phyloP scores from a whole-genome alignment of 2,329 filamentous ascomycete genomes.

The Parascedosporium putredinis region DNA sequence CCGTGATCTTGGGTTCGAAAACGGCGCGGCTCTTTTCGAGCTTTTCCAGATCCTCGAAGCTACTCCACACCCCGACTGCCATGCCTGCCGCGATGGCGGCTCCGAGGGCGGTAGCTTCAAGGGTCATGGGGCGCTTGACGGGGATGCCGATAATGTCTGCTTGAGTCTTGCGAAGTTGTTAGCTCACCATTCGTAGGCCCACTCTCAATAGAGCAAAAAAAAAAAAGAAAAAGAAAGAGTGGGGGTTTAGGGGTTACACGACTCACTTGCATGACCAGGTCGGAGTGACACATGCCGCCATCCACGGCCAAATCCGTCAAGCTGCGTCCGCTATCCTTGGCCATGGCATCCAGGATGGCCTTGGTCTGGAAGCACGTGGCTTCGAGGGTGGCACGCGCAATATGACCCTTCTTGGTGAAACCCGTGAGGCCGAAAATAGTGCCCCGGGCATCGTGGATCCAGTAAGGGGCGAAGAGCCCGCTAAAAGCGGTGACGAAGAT shows the following conservation, averaged over 20 bases:
- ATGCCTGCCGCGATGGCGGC: constrained; percentile 83
- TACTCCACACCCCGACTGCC: constrained; percentile 67
- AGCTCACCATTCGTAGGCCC: too few species aligned
- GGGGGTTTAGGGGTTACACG: too few species aligned
- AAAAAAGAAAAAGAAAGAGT: too few species aligned
- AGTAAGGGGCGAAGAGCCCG: constrained; percentile 85
- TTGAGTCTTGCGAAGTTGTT: constrained; percentile 49
- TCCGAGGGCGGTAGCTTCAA: constrained; percentile 80
- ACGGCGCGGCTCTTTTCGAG: constrained; percentile 61
- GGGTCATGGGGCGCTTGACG: constrained; percentile 76
- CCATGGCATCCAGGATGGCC: constrained; percentile 86
- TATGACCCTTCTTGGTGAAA: constrained; percentile 75
- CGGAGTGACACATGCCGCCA: constrained; percentile 80
- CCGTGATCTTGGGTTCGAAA: constrained; percentile 57
- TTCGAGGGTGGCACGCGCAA: constrained; percentile 80
- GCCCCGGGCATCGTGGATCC: constrained; percentile 86
- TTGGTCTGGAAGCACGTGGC: constrained; percentile 89
- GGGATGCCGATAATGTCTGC: constrained; percentile 75
- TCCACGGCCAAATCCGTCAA: constrained; percentile 72
- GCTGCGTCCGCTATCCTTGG: constrained; percentile 67
- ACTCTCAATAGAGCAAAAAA: too few species aligned
- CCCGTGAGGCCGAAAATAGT: constrained; percentile 82
- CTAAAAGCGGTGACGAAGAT: constrained; percentile 86
- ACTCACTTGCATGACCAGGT: constrained; percentile 64
- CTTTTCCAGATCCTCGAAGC: constrained; percentile 61